These are phyloP conservation scores for Penicillium brevicompactum DNA, from an alignment of 2,329 filamentous ascomycete genomes.

Conservation along the genomic window DNA sequence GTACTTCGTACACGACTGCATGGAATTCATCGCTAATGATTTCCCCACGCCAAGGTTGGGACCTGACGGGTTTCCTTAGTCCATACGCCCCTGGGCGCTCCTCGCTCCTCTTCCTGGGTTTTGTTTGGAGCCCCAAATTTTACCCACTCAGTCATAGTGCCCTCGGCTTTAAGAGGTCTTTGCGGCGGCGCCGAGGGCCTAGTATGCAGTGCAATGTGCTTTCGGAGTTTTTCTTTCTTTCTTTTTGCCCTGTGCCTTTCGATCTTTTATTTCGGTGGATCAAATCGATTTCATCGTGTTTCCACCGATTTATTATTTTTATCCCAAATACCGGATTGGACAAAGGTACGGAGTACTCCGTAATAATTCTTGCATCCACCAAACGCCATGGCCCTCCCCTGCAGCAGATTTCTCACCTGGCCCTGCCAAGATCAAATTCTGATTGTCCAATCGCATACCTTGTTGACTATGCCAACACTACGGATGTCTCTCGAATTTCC, in stretches of 20 bases:
- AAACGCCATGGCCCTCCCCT: background rate
- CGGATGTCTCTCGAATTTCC: background rate
- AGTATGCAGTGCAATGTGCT: background rate
- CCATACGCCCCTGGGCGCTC: background rate
- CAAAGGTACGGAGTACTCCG: background rate
- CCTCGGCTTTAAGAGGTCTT: background rate
- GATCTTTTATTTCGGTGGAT: no score
- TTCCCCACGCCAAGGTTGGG: conserved; percentile 9
- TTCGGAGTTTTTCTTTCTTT: conserved; percentile 12
- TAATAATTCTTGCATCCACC: no score
- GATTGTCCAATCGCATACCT: conserved; percentile 1
- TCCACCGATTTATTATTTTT: background rate
- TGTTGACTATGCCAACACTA: background rate
- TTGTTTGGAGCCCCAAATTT: conserved; percentile 11
- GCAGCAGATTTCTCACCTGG: background rate
- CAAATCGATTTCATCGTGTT: background rate
- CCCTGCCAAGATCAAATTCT: conserved; percentile 4
- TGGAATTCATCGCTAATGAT: background rate
- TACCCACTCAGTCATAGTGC: background rate
- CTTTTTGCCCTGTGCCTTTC: background rate
- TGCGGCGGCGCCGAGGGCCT: background rate
- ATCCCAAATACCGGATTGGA: background rate
- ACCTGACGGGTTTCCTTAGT: conserved; percentile 3
- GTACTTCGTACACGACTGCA: no score
- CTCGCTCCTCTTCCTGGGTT: background rate